These are phyloP conservation scores for Purpureocillium takamizusanense DNA, from an alignment of 2,329 filamentous ascomycete species.

Conservation along the genomic window DNA sequence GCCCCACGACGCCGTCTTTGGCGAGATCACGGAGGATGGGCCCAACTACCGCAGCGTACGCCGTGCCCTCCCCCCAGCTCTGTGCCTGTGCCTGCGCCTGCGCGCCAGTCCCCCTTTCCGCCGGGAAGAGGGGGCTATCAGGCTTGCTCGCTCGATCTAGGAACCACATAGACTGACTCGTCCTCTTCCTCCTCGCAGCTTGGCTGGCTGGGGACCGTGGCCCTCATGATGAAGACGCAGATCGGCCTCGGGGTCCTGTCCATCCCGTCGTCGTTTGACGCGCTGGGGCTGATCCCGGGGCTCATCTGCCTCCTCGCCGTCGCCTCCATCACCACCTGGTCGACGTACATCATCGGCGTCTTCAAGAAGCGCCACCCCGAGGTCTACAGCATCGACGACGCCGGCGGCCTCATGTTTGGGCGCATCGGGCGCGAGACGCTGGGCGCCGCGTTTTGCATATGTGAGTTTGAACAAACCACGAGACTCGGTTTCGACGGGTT, in stretches of 20 bases:
- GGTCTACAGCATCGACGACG: slow-evolving; percentile 46
- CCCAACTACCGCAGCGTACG: slow-evolving; percentile 21
- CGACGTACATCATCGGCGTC: slow-evolving; percentile 34
- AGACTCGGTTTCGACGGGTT: too few relatives aligned
- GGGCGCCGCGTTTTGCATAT: slow-evolving; percentile 23
- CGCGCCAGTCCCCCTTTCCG: too few relatives aligned
- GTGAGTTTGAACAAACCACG: slow-evolving; percentile 8
- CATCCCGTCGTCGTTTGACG: slow-evolving; percentile 35
- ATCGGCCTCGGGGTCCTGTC: slow-evolving; percentile 38
- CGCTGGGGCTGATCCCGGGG: slow-evolving; percentile 36
- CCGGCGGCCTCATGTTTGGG: slow-evolving; percentile 39
- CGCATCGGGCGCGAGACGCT: slow-evolving; percentile 33
- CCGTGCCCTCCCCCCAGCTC: too few relatives aligned
- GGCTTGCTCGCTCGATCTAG: too few relatives aligned
- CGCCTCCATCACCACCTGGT: slow-evolving; percentile 36
- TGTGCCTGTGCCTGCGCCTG: too few relatives aligned
- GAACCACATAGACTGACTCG: too few relatives aligned
- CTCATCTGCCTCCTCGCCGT: slow-evolving; percentile 31
- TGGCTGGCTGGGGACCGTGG: slow-evolving; percentile 32
- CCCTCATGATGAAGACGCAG: slow-evolving; percentile 37
- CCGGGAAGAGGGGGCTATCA: too few relatives aligned
- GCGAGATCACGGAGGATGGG: slow-evolving; percentile 17
- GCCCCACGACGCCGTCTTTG: slow-evolving; percentile 19
- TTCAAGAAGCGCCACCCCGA: slow-evolving; percentile 42
- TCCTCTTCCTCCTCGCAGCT: too few relatives aligned